These are phyloP conservation scores for Cucurbita pepo DNA, from an alignment of 306 rosid species.

Conservation along the genomic window DNA sequence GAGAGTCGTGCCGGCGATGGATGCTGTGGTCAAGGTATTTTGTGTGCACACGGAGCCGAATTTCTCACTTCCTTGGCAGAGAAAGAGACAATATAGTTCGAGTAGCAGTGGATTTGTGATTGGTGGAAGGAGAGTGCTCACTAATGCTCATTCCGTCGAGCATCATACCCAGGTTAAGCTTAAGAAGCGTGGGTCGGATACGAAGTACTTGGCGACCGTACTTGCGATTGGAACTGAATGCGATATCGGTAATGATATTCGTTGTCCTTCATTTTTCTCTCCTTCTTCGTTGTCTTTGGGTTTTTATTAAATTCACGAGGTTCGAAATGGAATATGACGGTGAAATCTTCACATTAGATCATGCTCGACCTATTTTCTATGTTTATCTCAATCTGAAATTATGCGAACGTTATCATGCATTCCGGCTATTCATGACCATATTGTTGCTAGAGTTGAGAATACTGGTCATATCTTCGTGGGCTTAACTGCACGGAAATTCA, in stretches of 20 bases:
- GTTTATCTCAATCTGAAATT: background rate
- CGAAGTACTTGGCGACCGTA: slow-evolving; percentile 83
- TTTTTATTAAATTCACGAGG: background rate
- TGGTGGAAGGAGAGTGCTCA: slow-evolving; percentile 64
- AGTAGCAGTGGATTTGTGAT: slow-evolving; percentile 93
- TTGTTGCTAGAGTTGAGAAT: background rate
- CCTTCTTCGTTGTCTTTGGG: background rate
- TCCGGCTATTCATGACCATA: background rate
- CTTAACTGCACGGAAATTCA: background rate
- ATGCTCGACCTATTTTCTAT: background rate
- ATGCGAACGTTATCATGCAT: background rate
- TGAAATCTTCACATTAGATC: background rate
- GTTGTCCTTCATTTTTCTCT: background rate
- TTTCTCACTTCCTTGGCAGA: slow-evolving; percentile 95
- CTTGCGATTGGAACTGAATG: slow-evolving; percentile 97
- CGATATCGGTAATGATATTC: slow-evolving; percentile 38
- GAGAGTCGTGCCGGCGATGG: slow-evolving; percentile 62
- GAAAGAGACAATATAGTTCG: slow-evolving; percentile 79
- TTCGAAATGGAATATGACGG: background rate
- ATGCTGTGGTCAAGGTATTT: slow-evolving; percentile 86
- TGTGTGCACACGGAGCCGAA: slow-evolving; percentile 91
- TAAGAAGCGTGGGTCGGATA: slow-evolving; percentile 93
- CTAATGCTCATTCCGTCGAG: slow-evolving; percentile 93
- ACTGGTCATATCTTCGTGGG: background rate
- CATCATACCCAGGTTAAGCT: slow-evolving; percentile 87